These are phyloP conservation scores for Neckera pumila DNA, from an alignment of 225 moss, liverwort and hornwort species.

Conservation along the genomic window DNA sequence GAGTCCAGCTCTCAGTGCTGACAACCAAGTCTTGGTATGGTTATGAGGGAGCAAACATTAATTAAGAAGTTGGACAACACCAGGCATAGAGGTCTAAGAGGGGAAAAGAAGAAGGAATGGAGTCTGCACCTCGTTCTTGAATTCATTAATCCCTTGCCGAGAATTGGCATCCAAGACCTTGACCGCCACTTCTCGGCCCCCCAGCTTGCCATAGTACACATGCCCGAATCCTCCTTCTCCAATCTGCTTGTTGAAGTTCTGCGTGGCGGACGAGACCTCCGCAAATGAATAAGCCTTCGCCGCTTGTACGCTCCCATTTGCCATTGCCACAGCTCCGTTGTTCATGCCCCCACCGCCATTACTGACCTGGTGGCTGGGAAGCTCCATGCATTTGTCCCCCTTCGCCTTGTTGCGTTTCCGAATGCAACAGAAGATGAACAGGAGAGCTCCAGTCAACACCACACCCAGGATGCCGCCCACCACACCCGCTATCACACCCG, in stretches of 20 bases:
- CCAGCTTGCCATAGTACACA: too few relatives aligned
- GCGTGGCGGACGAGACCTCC: constrained; percentile 3
- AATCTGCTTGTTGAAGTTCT: constrained; percentile 16
- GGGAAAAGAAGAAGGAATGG: too few relatives aligned
- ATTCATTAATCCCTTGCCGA: too few relatives aligned
- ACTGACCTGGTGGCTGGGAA: neutral
- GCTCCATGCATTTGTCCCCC: neutral
- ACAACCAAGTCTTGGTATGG: neutral
- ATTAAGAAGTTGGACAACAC: too few relatives aligned
- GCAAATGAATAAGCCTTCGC: constrained; percentile 1
- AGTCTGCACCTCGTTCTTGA: too few relatives aligned
- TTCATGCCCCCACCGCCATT: neutral
- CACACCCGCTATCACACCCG: constrained; percentile 9
- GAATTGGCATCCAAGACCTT: too few relatives aligned
- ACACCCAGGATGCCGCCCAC: neutral
- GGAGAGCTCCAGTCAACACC: neutral
- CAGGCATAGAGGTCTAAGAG: too few relatives aligned
- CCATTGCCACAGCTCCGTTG: neutral
- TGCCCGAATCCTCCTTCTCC: neutral
- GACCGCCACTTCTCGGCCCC: too few relatives aligned
- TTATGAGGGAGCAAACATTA: neutral
- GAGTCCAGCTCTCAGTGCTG: neutral
- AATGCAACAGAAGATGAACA: neutral
- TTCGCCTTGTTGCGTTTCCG: neutral
- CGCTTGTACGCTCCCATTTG: neutral